Base-by-base conservation (phyloP, 2,329 filamentous ascomycete species). In the Coniochaeta sp. region DNA sequence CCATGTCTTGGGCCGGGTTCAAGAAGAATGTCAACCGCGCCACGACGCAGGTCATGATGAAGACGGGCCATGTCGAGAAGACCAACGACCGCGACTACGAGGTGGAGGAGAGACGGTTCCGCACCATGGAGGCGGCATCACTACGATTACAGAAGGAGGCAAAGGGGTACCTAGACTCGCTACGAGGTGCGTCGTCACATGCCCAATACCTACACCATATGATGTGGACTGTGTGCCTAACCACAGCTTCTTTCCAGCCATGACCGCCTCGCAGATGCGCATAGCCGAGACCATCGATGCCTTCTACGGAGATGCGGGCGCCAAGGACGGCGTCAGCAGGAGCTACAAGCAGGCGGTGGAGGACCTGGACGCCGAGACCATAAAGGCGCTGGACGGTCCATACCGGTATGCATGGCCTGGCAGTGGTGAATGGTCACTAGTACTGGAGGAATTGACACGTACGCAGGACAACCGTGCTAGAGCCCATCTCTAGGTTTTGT, bases 41-140 rank as follows among this genome's bases (percentile, higher is more conserved):
- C 64, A 96, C 92, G 72, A 99, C 95, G 74, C 91, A 96, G 85
- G 92, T 97, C 57, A 96, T 99, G 90, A 97, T 99, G 92, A 99
- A 99, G 81, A 95, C 91, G 53, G 89, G 86, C 88, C 94, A 97
- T 76, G 95, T 99, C 63, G 94, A 99, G 73, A 92, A 94, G 75
- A 99, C 94, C 24, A 96, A 92, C 69, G 94, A 99, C 74, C 89
- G 95, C 60, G 94, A 97, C 69, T 99, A 97, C 71, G 94, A 97
- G 72, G 92, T 97, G 50, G 95, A 99, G 71, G 90, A 95, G 71
- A 85, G 89, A 68, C 91, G 94, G 59, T 99, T 96, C 76, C 87
- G 90, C 60, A 96, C 92, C 4, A 96, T 99, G 90, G 94, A 99
- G 71, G 85, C 91, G 6, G 94, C 95, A 14, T 90, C 92, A 27